Base-by-base conservation (phyloP, 345 rosid species). In the Heritiera littoralis region DNA sequence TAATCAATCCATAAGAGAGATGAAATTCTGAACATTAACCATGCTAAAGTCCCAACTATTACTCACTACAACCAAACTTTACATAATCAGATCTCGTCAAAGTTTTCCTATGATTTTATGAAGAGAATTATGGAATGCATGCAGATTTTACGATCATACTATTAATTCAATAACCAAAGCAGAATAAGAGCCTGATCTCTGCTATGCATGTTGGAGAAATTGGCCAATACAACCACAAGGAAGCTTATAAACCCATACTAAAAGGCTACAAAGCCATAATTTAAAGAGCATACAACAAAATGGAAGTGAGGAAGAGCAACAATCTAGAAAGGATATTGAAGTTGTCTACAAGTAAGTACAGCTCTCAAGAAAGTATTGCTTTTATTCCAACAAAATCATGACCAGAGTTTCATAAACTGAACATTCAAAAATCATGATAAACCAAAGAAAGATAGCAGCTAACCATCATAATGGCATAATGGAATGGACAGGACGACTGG, bases 401-500 rank as follows among this genome's bases (percentile, higher is more conserved):
- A 58, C 46, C 35, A 17, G 46, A 7, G 17, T 71, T 75, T 74
- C 46, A 59, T 18, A 77, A 71, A 66, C 52, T 61, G 9, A 71
- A 64, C 20, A 74, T 69, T 64, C 12, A 75, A 75, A 75, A 69
- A 45, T 46, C 65, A 17, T 72, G 80, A 74, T 40, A 60, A 72
- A 40, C 38, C 6, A 3, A 17, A 46, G 9, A 20, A 83, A 12
- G 18, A 83, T 59, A 35, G 14, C 72, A 72, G 65, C 93, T 83
- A 80, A 95, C 98, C 98, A 80, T 92, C 99, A 81, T 91, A 91
- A 86, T 95, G 98, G 83, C 97, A 92, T 70, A 93, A 79, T 49
- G 98, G 99, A 81, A 95, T 85, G 76, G 98, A 91, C 72, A 95
- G 82, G 9, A 95, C 86, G 56, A 95, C 79, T 56, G 99, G 96